Evolutionary conservation across 768 basidiomycete species (phyloP).

Genomic region (Ephemerocybe angulata): DNA sequence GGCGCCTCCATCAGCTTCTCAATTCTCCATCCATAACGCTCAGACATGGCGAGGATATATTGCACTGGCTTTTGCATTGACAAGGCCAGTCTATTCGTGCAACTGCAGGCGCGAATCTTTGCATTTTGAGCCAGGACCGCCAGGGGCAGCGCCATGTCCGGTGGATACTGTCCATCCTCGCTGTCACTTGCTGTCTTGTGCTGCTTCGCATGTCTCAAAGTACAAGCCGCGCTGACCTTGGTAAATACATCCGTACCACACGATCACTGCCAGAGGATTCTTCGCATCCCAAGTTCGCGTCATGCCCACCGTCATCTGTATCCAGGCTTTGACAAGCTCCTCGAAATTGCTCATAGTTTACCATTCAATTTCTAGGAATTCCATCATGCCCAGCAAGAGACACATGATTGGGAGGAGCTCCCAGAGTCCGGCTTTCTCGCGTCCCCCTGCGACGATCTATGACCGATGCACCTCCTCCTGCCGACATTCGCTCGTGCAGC

Average conservation of each 20-base stretch:
- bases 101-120: background rate
- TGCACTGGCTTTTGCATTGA: background rate
- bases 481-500: background rate
- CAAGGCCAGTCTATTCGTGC: background rate
- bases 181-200: background rate
- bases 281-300: conserved; percentile 9
- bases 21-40: conserved; percentile 16
- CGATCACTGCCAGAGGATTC: conserved; percentile 2
- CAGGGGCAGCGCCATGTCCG: background rate
- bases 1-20: conserved; percentile 12
- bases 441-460: conserved; percentile 2
- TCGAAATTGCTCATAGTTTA: background rate
- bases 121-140: background rate
- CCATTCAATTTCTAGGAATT: background rate
- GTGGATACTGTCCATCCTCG: background rate
- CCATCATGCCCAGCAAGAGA: background rate
- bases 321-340: background rate
- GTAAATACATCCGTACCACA: background rate
- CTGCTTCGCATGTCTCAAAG: conserved; percentile 7
- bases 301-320: conserved; percentile 8
- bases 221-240: background rate
- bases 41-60: background rate
- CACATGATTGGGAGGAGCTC: background rate
- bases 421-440: background rate
- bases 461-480: conserved; percentile 1